Evolutionary conservation across 805 yeast genomes (phyloP), one percentile per base, ranked within the genome.

Genomic region (Wickerhamia fluorescens): DNA sequence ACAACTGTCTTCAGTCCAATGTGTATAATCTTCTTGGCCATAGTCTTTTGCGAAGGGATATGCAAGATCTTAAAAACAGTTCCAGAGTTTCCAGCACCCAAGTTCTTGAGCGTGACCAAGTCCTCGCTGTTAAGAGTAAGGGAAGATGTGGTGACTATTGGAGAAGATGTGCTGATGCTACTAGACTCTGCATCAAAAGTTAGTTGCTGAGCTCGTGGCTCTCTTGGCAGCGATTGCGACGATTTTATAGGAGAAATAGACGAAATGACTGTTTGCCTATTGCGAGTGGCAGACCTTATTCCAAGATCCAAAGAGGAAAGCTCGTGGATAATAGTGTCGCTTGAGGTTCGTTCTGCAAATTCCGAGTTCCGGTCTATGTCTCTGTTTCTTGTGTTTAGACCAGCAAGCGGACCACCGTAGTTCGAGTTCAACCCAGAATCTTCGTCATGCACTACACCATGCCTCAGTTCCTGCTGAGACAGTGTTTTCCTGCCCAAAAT

Each of bases 61-160:
- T 92, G 97, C 29, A 86, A 58, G 8, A 87, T 94, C 48, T 88
- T 86, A 25, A 81, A 64, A 3, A 92, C 99, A 2, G 86, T 77
- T 2, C 99, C 99, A 8, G 95, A 86, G 50, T 85, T 88, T 8
- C 99, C 99, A 16, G 85, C 71, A 7, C 99, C 99, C 28, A 92
- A 65, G 36, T 76, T 77, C 35, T 84, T 77, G 29, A 92, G 52
- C 19, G 77, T 73, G 10, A 87, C 73, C 15, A 92, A 56, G 46
- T 92, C 96, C 24, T 75, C 75, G 38, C 49, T 57, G 29, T 51
- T 48, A 19, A 63, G 44, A 24, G 45, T 49, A 14, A 58, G 32
- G 10, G 52, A 27, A 3, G 58, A 36, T 1, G 64, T 57, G 15
- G 68, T 53, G 16, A 60, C 47, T 9, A 56, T 38, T 3, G 67